phyloP scores from a whole-genome alignment of 1,139 yeast species.

The Yamadazyma membranifaciens region DNA sequence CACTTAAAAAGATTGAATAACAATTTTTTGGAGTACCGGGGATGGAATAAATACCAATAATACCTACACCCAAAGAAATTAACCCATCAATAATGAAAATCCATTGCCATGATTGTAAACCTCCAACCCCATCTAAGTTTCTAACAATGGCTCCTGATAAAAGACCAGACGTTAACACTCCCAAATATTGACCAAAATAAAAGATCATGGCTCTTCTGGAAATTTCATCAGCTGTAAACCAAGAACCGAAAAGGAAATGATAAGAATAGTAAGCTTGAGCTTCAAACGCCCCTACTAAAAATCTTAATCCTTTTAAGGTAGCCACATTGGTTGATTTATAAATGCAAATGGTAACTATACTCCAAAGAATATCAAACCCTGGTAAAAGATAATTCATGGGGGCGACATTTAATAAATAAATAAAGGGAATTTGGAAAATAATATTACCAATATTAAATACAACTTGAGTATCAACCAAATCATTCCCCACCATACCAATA shows the following conservation, averaged over 20 bases:
- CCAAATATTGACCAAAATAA: conserved; percentile 60
- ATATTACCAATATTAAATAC: conserved; percentile 58
- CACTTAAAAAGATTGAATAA: conserved; percentile 53
- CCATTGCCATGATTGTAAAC: conserved; percentile 72
- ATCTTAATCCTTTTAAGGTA: conserved; percentile 56
- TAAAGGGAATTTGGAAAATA: conserved; percentile 53
- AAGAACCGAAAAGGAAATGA: conserved; percentile 60
- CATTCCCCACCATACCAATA: conserved; percentile 62
- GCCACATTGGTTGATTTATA: conserved; percentile 45
- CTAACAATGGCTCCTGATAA: conserved; percentile 60
- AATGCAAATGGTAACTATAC: conserved; percentile 57
- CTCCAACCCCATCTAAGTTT: conserved; percentile 43
- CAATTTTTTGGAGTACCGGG: conserved; percentile 72
- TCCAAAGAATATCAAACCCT: conserved; percentile 62
- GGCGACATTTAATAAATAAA: conserved; percentile 41
- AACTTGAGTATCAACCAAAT: conserved; percentile 59
- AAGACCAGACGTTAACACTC: conserved; percentile 61
- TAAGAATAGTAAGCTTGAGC: conserved; percentile 59
- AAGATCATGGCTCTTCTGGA: conserved; percentile 61
- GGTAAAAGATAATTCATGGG: conserved; percentile 61
- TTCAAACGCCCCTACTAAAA: conserved; percentile 62
- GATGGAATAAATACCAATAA: conserved; percentile 57
- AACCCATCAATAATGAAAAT: conserved; percentile 67
- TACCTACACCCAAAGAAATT: conserved; percentile 57
- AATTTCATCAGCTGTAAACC: conserved; percentile 58